Base-by-base conservation (phyloP, 2,329 filamentous ascomycete species). In the Zopfia rhizophila region DNA sequence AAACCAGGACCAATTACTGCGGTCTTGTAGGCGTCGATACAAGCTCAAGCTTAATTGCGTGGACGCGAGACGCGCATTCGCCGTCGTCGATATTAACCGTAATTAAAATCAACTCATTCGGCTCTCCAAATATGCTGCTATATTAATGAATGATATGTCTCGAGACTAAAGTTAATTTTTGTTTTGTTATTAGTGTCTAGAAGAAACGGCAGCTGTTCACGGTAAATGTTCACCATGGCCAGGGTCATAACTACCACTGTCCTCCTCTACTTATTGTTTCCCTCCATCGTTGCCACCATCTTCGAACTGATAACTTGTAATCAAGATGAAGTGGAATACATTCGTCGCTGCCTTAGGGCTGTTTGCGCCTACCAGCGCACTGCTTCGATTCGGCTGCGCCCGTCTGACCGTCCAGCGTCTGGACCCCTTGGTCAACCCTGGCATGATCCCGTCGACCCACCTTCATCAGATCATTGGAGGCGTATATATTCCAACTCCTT, bases 391-490 rank as follows among this genome's bases (percentile, higher is more conserved):
- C 31, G 61, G 61, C 23, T 64, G 61, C 38, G 45, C 61, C 5
- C 58, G 52, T n/a, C 47, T 60, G 17, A 60, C 61, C 12, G 56
- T 64, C 4, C 61, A 64, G 38, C 60, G 61, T 33, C 50, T 64
- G 22, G 61, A 65, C 39, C 44, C 61, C 43, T 45, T 66, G 35
- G 70, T 74, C 19, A 70, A 70, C 39, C 70, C 72, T 3, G 72
- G 72, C 10, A 32, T 53, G 18, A 51, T 61, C n/a, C 69, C 62
- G 17, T 71, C 68, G 4, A 60, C 69, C 1, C 72, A 75, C 56
- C 53, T 72, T 16, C 72, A 75, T 45, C 72, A 75, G 53, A 66
- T 75, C 23, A 69, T 72, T n/a, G 72, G 72, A 33, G 76, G 75
- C 4, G 61, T 66, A 61, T 16, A 55, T 48, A n/a, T 22, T 27